Evolutionary conservation across 2,329 filamentous ascomycete species (phyloP).

Genomic region (Pseudogymnoascus sp.): DNA sequence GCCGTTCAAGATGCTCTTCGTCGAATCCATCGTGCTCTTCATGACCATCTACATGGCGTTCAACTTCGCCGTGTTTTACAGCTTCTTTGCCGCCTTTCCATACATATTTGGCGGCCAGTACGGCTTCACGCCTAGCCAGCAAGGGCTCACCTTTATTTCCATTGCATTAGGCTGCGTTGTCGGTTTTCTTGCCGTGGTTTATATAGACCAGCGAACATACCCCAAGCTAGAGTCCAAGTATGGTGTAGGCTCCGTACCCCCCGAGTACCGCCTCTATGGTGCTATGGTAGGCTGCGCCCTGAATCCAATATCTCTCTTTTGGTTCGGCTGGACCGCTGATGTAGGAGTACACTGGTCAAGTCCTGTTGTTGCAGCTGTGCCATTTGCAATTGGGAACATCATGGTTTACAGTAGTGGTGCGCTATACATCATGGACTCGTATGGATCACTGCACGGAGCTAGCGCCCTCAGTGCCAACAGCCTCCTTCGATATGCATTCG

Average conservation of each 20-base stretch:
- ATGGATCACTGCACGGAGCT: conserved; percentile 8
- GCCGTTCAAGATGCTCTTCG: conserved; percentile 49
- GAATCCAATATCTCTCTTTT: conserved; percentile 43
- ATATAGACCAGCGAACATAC: conserved; percentile 10
- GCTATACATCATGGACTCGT: conserved; percentile 10
- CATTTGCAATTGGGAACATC: conserved; percentile 16
- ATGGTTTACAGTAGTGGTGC: conserved; percentile 29
- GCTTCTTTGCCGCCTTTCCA: conserved; percentile 44
- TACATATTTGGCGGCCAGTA: conserved; percentile 39
- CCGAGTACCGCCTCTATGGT: conserved; percentile 47
- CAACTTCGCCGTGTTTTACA: conserved; percentile 44
- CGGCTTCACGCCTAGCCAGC: conserved; percentile 28
- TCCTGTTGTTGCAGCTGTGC: conserved; percentile 27
- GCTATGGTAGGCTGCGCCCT: conserved; percentile 48
- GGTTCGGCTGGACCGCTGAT: conserved; percentile 49
- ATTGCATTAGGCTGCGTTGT: conserved; percentile 9
- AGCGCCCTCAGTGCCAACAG: conserved; percentile 9
- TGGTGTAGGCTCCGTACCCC: conserved; percentile 26
- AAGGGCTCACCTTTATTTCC: conserved; percentile 14
- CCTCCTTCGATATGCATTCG: conserved; percentile 9
- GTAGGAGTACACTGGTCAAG: conserved; percentile 40
- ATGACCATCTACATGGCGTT: conserved; percentile 42
- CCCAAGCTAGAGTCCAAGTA: conserved; percentile 2
- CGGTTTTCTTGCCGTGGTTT: conserved; percentile 12
- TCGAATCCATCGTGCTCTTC: conserved; percentile 55